These are phyloP conservation scores for Colletotrichum graminicola DNA, from an alignment of 2,329 filamentous ascomycete species.

Conservation along the genomic window DNA sequence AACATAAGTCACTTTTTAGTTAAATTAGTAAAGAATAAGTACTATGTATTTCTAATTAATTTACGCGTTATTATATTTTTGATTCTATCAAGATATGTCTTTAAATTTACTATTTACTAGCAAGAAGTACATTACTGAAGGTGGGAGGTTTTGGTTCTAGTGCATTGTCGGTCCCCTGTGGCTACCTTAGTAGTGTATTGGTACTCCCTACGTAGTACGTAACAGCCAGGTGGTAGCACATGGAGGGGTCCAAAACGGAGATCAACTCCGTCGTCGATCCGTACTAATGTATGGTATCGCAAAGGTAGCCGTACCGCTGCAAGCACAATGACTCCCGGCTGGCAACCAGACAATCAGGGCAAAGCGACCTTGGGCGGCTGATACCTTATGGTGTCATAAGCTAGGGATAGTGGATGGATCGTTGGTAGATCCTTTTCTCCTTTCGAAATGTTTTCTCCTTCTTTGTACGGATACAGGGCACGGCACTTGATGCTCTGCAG, in stretches of 20 bases:
- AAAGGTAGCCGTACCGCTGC: too few species aligned
- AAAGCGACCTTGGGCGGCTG: conserved; percentile 12
- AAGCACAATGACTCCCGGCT: conserved; percentile 17
- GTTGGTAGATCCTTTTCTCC: conserved; percentile 35
- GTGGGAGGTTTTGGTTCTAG: conserved; percentile 13
- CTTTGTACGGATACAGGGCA: background rate
- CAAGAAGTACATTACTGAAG: background rate
- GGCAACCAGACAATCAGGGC: conserved; percentile 31
- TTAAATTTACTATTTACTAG: too few species aligned
- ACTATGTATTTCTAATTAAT: too few species aligned
- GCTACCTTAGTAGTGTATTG: background rate
- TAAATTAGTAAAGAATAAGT: too few species aligned
- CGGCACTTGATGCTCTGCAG: conserved; percentile 20
- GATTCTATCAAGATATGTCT: too few species aligned
- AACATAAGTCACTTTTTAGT: too few species aligned
- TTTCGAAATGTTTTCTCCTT: conserved; percentile 27
- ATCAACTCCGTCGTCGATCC: conserved; percentile 13
- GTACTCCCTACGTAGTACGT: background rate
- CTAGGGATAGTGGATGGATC: conserved; percentile 32
- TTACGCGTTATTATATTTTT: too few species aligned
- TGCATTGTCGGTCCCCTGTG: conserved; percentile 1
- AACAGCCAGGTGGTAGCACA: background rate
- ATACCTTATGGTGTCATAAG: conserved; percentile 36
- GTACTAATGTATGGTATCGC: background rate
- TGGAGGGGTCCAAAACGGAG: conserved; percentile 31